Evolutionary conservation across 106 monocot species (phyloP), one percentile per base, ranked within the genome.

Genomic region (Platanthera guangdongensis): DNA sequence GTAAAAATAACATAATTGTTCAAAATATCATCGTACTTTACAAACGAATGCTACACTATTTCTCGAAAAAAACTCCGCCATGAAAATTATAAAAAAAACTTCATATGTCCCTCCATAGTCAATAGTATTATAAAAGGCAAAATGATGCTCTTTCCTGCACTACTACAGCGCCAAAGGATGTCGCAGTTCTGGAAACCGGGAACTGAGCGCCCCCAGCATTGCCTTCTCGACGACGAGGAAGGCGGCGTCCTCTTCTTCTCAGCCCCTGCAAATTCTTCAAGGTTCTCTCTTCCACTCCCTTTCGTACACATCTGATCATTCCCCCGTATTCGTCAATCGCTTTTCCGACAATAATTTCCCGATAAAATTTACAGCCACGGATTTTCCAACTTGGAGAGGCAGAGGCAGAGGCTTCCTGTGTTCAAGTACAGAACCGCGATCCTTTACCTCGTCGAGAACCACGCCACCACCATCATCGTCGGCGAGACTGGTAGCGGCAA

Each of bases 401-500:
- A 89, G 81, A 77, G 91, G 78, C 91, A 94, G 85, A 64, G 94
- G 55, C 82, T 97, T 6, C 94, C 91, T 9, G 97, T 97, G 77
- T 92, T 74, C 80, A 97, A 90, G 86, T 86, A 88, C 78, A 86
- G 87, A 7, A 85, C 69, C 3, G 87, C 90, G 51, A 89, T 96
- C 48, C 84, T 93, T 11, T 96, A 89, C 77, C 76, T 96, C 60
- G 93, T 96, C 12, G 96, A 96, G 89, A 78, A 85, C 25, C 91
- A 93, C 62, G 80, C 89, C n/a, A 96, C 96, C 25, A 82, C 87
- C 39, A 93, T 96, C 46, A 77, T 94, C 19, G 97, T 97, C 18
- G 97, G 96, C 6, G 97, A 97, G 86, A 97, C 97, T 4, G 97
- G 97, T 15, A 94, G 93, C 73, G 97, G 94, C 0, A 97, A 97